These are phyloP conservation scores for Chaetothyriales sp. DNA, from an alignment of 2,329 filamentous ascomycete genomes.

Conservation along the genomic window DNA sequence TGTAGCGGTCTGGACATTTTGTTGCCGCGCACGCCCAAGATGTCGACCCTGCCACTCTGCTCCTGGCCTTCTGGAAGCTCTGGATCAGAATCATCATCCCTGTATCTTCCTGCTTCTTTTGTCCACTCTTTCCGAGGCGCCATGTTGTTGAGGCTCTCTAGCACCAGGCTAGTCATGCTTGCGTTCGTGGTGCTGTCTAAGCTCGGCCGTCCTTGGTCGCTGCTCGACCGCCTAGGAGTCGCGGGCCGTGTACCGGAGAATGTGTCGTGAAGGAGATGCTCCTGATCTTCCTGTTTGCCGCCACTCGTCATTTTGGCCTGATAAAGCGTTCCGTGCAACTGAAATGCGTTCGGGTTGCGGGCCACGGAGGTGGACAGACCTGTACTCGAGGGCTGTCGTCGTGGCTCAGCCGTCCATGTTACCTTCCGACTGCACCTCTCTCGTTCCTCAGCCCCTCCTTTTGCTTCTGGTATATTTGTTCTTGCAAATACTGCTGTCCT, in stretches of 20 bases:
- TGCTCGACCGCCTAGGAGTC: background rate
- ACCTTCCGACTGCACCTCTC: background rate
- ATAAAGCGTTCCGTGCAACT: background rate
- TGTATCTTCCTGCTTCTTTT: conserved; percentile 5
- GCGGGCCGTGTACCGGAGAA: background rate
- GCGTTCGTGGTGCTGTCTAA: conserved; percentile 16
- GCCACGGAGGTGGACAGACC: background rate
- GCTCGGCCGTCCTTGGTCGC: background rate
- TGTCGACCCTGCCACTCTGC: conserved; percentile 1
- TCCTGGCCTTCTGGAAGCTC: conserved; percentile 15
- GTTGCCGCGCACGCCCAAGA: conserved; percentile 3
- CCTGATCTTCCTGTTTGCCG: background rate
- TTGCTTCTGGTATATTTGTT: background rate
- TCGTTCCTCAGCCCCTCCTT: background rate
- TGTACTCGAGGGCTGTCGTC: background rate
- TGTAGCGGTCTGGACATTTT: conserved; percentile 21
- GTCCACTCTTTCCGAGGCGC: background rate
- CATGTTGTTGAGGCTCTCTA: conserved; percentile 18
- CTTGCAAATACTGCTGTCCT: background rate
- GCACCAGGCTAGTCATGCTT: conserved; percentile 19
- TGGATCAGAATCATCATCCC: conserved; percentile 19
- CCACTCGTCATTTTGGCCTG: background rate
- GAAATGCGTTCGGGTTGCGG: background rate
- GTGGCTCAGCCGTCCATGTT: background rate
- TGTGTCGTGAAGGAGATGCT: background rate